Base-by-base conservation (phyloP, 352 stramenopile species). In the Detonula confervacea region DNA sequence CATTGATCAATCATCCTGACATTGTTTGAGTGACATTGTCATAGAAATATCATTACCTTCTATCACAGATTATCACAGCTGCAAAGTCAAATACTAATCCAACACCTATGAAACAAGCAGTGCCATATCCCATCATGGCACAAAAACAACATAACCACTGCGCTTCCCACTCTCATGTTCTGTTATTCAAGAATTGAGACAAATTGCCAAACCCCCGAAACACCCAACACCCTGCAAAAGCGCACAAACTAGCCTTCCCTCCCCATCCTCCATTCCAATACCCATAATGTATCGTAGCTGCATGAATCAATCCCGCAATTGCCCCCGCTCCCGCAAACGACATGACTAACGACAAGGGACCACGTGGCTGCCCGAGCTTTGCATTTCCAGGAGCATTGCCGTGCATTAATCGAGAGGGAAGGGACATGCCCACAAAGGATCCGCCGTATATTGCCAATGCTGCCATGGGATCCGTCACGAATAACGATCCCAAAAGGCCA, bases 371-470 rank as follows among this genome's bases (percentile, higher is more conserved):
- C 8, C 22, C 20, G 11, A n/a, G 24, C 22, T 11, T 49, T 69
- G 16, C 16, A n/a, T 62, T 42, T 12, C 51, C 37, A 29, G 35
- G 66, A 42, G 51, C 20, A 74, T 80, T 80, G 42, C 79, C 79
- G 63, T 82, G 39, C 52, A 82, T 81, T 56, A 87, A 68, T 68
- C 75, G 49, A 33, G 80, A 84, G 14, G 80, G 80, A 52, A 77
- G 59, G 27, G 56, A 73, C 76, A 82, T 84, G 7, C 80, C 76
- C 3, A 87, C 80, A 30, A 87, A 75, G 1, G 68, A 69, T 49
- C 80, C 80, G 7, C 74, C 80, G 52, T 83, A 86, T 30, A 84
- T 56, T 9, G 76, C 75, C 61, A 84, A 64, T 16, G 54, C 22
- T 39, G 70, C 63, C 29, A 51, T 79, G n/a, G 60, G 61, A 68